Percentiles rank a stretch among this genome's conserved stretches.
Conservation (phyloP, 768 basidiomycete genomes). For the Agrocybe pediades region DNA sequence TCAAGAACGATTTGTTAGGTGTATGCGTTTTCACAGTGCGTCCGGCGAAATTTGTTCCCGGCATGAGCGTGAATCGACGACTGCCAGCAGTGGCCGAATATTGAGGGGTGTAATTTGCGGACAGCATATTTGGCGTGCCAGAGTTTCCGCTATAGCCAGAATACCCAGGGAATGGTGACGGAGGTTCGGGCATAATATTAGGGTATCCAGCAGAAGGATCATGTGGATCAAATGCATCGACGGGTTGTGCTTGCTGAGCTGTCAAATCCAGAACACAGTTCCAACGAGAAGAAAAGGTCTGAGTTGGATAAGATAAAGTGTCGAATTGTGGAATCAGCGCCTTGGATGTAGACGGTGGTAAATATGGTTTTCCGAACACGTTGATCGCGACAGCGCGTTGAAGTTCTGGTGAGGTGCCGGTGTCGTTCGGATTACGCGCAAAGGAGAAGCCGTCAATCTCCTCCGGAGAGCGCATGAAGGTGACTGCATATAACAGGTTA, state of each 20-base stretch:
- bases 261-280: constrained; percentile 86
- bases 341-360: constrained; percentile 25
- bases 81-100: constrained; percentile 52
- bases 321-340: constrained; percentile 18
- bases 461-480: constrained; percentile 69
- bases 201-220: constrained; percentile 33
- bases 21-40: constrained; percentile 24
- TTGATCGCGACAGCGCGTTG: constrained; percentile 81
- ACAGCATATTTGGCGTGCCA: constrained; percentile 17
- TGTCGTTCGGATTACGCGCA: constrained; percentile 24
- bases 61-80: constrained; percentile 42
- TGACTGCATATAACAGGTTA: constrained; percentile 89
- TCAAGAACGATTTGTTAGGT: constrained; percentile 18
- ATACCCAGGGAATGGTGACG: constrained; percentile 73
- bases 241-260: constrained; percentile 32
- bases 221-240: constrained; percentile 31
- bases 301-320: constrained; percentile 58
- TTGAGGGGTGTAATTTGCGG: constrained; percentile 26
- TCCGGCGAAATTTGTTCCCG: constrained; percentile 26
- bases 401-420: constrained; percentile 42
- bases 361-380: constrained; percentile 73
- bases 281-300: constrained; percentile 83
- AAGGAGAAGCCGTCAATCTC: constrained; percentile 49
- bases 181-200: constrained; percentile 68
- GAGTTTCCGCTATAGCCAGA: constrained; percentile 24